Percentiles rank a stretch among this genome's conserved stretches.
These are phyloP conservation scores for Rhizophora mangle DNA, from an alignment of 345 rosid genomes.

Conservation along the genomic window DNA sequence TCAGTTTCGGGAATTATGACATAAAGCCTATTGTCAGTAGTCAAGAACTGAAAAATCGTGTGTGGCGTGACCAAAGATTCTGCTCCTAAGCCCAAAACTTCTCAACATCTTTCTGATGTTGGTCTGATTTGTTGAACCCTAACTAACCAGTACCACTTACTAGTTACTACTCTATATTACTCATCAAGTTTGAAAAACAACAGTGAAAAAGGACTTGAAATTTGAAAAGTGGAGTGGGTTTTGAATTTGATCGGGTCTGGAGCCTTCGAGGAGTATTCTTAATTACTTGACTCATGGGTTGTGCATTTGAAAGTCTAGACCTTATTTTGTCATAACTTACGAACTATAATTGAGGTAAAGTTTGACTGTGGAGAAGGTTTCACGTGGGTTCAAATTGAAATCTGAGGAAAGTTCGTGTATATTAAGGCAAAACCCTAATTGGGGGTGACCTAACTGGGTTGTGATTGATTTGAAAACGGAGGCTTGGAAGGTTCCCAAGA, in stretches of 20 bases:
- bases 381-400: slow-evolving; percentile 24
- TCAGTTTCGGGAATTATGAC: slow-evolving; percentile 39
- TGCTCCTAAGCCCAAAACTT: slow-evolving; percentile 36
- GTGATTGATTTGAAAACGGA: slow-evolving; percentile 28
- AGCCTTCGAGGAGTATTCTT: slow-evolving; percentile 14
- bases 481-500: slow-evolving; percentile 15
- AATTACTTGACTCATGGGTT: slow-evolving; percentile 12
- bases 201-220: background rate
- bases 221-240: background rate
- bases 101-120: slow-evolving; percentile 31
- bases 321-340: slow-evolving; percentile 18
- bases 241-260: slow-evolving; percentile 25
- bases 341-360: slow-evolving; percentile 34
- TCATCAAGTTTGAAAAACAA: slow-evolving; percentile 2
- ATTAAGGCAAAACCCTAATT: slow-evolving; percentile 38
- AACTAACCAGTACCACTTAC: slow-evolving; percentile 12
- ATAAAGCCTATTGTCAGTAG: slow-evolving; percentile 56
- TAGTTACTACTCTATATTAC: background rate
- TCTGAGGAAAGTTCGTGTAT: slow-evolving; percentile 29
- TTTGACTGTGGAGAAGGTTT: slow-evolving; percentile 13
- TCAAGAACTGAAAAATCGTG: slow-evolving; percentile 53
- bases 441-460: background rate
- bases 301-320: slow-evolving; percentile 14
- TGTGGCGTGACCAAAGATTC: slow-evolving; percentile 81
- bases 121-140: slow-evolving; percentile 28